A percentile compares a stretch with the other conserved stretches of the same genome.
phyloP scores from a whole-genome alignment of 1,284 basidiomycete genomes.

The Trichosporon sp. region DNA sequence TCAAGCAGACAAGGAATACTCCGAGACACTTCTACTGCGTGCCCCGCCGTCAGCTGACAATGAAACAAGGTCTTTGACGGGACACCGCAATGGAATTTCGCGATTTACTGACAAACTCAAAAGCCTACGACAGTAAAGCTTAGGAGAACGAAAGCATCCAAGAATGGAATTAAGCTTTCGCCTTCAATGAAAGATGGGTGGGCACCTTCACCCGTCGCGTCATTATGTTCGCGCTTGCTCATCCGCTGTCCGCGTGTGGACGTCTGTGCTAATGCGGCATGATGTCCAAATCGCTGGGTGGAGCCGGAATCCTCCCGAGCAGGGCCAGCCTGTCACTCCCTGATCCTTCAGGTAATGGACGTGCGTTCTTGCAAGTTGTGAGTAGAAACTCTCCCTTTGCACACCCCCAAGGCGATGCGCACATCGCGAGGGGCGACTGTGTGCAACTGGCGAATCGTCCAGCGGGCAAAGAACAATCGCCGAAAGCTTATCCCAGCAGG shows the following conservation, averaged over 20 bases:
- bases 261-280: too few relatives aligned
- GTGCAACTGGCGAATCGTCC: neutral
- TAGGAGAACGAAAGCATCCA: neutral
- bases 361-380: too few relatives aligned
- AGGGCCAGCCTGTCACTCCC: too few relatives aligned
- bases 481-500: neutral
- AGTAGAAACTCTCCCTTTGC: too few relatives aligned
- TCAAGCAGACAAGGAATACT: too few relatives aligned
- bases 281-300: too few relatives aligned
- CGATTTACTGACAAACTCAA: neutral
- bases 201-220: neutral
- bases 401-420: neutral
- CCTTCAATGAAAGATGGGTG: neutral
- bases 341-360: too few relatives aligned
- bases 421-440: neutral
- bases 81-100: neutral
- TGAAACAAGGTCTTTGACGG: neutral
- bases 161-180: neutral
- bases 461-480: neutral
- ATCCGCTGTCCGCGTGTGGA: too few relatives aligned
- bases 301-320: too few relatives aligned
- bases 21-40: too few relatives aligned
- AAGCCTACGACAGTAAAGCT: neutral
- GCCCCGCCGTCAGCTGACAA: neutral
- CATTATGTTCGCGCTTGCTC: too few relatives aligned